phyloP scores from a whole-genome alignment of 192 early-diverging fungal genomes.

The Podila epicladia region DNA sequence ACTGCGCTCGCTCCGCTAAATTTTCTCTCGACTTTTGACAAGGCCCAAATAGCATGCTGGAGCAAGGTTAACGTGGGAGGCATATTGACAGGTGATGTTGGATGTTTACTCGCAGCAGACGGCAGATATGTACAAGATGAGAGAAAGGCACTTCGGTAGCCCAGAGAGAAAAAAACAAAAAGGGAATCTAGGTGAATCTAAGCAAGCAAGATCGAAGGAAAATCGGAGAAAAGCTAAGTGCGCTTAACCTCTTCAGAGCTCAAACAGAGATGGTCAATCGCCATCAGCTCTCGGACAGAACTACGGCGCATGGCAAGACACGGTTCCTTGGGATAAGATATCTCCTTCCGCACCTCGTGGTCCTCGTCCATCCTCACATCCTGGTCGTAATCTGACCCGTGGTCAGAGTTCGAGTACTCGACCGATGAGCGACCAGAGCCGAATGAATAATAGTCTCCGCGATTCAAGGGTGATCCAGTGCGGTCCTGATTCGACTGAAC shows the following conservation, averaged over 20 bases:
- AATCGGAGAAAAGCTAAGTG: neutral
- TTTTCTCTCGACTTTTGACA: too few relatives aligned
- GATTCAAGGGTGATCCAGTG: neutral
- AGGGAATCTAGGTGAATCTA: too few relatives aligned
- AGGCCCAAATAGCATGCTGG: too few relatives aligned
- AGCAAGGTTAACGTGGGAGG: neutral
- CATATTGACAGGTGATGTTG: neutral
- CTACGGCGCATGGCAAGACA: constrained; percentile 41
- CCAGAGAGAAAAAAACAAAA: neutral
- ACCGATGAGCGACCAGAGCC: constrained; percentile 19
- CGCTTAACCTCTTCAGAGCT: constrained; percentile 41
- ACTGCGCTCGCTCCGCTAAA: too few relatives aligned
- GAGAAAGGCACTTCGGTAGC: too few relatives aligned
- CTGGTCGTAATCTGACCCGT: constrained; percentile 16
- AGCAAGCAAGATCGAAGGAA: neutral
- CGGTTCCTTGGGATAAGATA: neutral
- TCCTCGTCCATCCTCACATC: constrained; percentile 8
- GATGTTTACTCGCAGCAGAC: neutral
- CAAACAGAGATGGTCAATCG: constrained; percentile 41
- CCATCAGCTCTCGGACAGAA: constrained; percentile 45
- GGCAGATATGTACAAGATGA: too few relatives aligned
- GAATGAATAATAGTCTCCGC: neutral
- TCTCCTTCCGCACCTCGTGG: neutral
- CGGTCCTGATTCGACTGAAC: neutral
- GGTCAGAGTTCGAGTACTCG: constrained; percentile 19